Base-by-base conservation (phyloP, 805 yeast genomes). In the Starmerella khaoyaiensis region DNA sequence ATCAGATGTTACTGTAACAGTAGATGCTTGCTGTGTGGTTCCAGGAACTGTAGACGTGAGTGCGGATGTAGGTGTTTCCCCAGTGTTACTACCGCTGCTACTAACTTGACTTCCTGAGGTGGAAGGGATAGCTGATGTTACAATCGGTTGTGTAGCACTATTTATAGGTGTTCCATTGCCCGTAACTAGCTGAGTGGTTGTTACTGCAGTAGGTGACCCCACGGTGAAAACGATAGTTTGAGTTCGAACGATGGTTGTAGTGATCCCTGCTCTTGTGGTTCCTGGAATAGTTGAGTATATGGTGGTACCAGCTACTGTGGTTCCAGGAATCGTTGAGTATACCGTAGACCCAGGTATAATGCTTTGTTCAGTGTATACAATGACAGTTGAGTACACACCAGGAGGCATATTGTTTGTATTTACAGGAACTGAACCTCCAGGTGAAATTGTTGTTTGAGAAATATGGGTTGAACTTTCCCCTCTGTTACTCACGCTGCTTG, bases 261-360 rank as follows among this genome's bases (percentile, higher is more conserved):
- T 38, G 4, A 26, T 19, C 4, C 41, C 46, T 12, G 45, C 27
- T 1, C 37, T 19, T 16, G 44, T 39, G 25, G 28, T 52, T 5
- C 46, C 46, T 1, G 43, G 40, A 2, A 42, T 34, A 4, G 51
- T 45, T 19, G 50, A 45, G 21, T 46, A 53, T 17, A 50, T 19
- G 4, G 51, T 45, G 9, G 51, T 39, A 11, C 50, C 51, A 12
- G 49, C 35, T 6, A 33, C 23, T n/a, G 42, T 31, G 11, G 35
- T 35, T 18, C 39, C 44, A 3, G 48, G 41, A 18, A 39, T 22
- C 3, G 48, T 43, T 6, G 43, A 35, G 20, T 14, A 23, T 3
- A 32, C 8, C 3, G 42, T 39, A 10, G 34, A 22, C 14, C 37
- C 45, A 7, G 42, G 42, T 4, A 30, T 12, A 4, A 35, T 30